Percentiles rank a stretch among this genome's conserved stretches.
phyloP scores from a whole-genome alignment of 768 basidiomycete genomes.

The Boletus huronensis region DNA sequence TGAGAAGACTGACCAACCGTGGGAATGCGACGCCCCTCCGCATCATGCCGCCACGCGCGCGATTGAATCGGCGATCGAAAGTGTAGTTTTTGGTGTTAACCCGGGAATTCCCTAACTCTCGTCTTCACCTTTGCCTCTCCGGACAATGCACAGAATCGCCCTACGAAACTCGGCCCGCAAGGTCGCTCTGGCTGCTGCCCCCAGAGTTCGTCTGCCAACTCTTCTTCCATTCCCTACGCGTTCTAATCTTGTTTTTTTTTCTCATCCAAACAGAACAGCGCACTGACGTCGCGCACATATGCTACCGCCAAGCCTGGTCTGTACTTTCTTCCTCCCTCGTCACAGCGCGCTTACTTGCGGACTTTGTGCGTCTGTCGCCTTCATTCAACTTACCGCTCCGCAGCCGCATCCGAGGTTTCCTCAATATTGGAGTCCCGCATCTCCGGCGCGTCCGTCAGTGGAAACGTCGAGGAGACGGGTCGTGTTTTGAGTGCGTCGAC shows the following conservation, averaged over 20 bases:
- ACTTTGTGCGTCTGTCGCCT: slow-evolving; percentile 13
- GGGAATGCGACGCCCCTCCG: no score
- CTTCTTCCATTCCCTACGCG: slow-evolving; percentile 13
- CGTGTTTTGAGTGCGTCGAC: slow-evolving; percentile 86
- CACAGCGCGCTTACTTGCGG: slow-evolving; percentile 2
- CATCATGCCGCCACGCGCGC: slow-evolving; percentile 3
- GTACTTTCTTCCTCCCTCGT: slow-evolving; percentile 26
- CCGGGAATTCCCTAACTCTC: slow-evolving; percentile 40
- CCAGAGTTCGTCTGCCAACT: slow-evolving; percentile 46
- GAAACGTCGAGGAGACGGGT: slow-evolving; percentile 98
- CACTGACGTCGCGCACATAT: slow-evolving; percentile 74
- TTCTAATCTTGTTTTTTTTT: slow-evolving; percentile 11
- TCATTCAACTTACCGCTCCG: slow-evolving; percentile 32
- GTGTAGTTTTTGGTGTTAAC: slow-evolving; percentile 29
- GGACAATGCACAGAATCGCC: slow-evolving; percentile 80
- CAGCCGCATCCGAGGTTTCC: slow-evolving; percentile 98
- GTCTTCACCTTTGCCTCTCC: slow-evolving; percentile 43
- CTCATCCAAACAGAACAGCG: slow-evolving; percentile 33
- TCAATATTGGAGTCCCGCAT: slow-evolving; percentile 99
- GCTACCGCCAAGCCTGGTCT: slow-evolving; percentile 97
- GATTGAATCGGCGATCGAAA: slow-evolving; percentile 32
- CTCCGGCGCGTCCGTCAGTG: slow-evolving; percentile 84
- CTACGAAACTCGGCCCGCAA: slow-evolving; percentile 80
- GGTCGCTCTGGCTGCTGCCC: slow-evolving; percentile 63
- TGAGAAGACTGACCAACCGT: no score